Evolutionary conservation across 495 filamentous ascomycete genomes (phyloP).

Genomic region (Hyaloscypha variabilis): DNA sequence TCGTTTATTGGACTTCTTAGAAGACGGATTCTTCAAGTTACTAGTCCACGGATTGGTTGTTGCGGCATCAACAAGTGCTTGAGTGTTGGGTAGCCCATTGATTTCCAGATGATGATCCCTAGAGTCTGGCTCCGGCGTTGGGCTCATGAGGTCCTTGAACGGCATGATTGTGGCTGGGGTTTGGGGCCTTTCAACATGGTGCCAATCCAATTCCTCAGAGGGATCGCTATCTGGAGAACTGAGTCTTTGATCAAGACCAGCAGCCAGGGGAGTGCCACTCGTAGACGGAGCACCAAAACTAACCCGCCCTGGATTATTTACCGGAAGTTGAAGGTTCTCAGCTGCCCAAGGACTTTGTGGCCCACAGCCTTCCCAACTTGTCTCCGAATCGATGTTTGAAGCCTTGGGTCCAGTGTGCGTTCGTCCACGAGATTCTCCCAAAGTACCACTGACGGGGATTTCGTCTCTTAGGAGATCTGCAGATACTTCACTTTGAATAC

Average conservation of each 20-base stretch:
- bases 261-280: not conserved
- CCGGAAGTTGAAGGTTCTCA: not conserved
- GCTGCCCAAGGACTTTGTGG: constrained; percentile 30
- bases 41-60: constrained; percentile 31
- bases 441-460: not conserved
- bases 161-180: constrained; percentile 13
- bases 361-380: constrained; percentile 18
- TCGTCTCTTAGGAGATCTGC: not conserved
- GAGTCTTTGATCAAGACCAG: not conserved
- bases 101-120: not conserved
- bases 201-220: not conserved
- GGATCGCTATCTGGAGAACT: not conserved
- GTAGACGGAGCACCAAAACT: not conserved
- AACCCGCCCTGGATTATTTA: not conserved
- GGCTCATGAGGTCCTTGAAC: constrained; percentile 25
- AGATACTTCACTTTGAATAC: not conserved
- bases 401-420: not conserved
- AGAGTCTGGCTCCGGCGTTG: constrained; percentile 9
- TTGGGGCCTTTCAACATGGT: not conserved
- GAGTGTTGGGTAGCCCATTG: constrained; percentile 12
- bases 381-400: not conserved
- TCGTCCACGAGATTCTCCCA: not conserved
- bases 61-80: constrained; percentile 22
- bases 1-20: constrained; percentile 21
- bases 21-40: constrained; percentile 2